phyloP scores from a whole-genome alignment of 2,329 filamentous ascomycete genomes.

The Emydomyces testavorans region DNA sequence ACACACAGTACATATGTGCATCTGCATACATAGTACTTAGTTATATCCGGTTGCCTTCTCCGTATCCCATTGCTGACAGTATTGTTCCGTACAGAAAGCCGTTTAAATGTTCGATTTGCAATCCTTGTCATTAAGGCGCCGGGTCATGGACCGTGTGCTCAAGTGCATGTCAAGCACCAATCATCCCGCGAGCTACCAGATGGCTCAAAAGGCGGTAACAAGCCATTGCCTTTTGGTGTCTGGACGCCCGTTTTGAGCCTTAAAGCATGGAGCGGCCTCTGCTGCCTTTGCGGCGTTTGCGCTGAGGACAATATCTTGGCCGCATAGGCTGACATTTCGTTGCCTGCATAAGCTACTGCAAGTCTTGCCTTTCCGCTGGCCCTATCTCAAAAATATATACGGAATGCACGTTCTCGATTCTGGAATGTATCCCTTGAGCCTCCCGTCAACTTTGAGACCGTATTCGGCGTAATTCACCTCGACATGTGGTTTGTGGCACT shows the following conservation, averaged over 20 bases:
- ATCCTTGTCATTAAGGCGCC: constrained; percentile 5
- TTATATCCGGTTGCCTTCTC: background rate
- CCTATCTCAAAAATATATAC: background rate
- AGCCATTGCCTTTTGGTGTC: constrained; percentile 2
- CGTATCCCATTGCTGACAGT: background rate
- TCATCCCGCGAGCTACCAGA: constrained; percentile 2
- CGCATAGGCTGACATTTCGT: constrained; percentile 1
- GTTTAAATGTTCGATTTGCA: background rate
- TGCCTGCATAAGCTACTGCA: constrained; percentile 8
- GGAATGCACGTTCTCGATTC: background rate
- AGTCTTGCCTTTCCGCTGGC: constrained; percentile 9
- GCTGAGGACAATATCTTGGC: constrained; percentile 3
- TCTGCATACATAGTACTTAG: background rate
- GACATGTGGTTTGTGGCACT: background rate
- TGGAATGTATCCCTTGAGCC: background rate
- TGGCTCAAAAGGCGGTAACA: constrained; percentile 2
- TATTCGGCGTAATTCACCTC: background rate
- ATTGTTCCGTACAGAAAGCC: background rate
- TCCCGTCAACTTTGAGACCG: background rate
- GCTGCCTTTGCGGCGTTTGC: background rate
- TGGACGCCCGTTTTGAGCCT: background rate
- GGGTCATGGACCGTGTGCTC: constrained; percentile 4
- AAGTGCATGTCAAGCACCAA: constrained; percentile 8
- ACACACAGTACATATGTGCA: too few relatives aligned
- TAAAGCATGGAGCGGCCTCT: background rate